Conservation (phyloP, 495 filamentous ascomycete species). For the Xylaria telfairii region DNA sequence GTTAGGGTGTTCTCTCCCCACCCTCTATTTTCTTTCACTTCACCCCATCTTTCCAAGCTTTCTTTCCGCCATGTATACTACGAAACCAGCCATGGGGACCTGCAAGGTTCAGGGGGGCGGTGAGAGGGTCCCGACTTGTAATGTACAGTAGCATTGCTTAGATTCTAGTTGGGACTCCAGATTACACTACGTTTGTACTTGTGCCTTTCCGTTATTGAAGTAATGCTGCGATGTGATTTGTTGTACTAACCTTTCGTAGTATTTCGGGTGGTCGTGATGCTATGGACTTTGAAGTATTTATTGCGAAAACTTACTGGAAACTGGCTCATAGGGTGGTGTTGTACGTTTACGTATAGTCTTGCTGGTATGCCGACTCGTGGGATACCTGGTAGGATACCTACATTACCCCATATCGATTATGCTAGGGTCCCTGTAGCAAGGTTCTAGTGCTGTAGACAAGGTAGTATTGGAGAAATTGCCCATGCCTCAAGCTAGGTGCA, state of each 20-base stretch:
- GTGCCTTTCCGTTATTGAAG: background rate
- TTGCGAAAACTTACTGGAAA: background rate
- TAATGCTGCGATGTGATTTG: too few species aligned
- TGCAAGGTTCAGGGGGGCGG: slow-evolving; percentile 27
- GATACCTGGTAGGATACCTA: slow-evolving; percentile 1
- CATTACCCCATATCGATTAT: slow-evolving; percentile 7
- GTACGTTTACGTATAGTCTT: background rate
- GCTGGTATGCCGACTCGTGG: background rate
- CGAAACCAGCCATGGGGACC: slow-evolving; percentile 18
- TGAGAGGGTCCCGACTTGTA: slow-evolving; percentile 17
- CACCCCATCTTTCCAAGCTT: background rate
- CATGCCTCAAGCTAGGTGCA: background rate
- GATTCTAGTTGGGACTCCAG: background rate
- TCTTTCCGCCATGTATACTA: background rate
- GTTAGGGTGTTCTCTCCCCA: background rate
- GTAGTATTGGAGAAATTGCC: slow-evolving; percentile 8
- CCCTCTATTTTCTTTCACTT: slow-evolving; percentile 17
- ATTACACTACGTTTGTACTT: background rate
- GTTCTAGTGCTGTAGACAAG: background rate
- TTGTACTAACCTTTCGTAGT: background rate
- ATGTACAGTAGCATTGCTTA: background rate
- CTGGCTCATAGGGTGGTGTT: background rate
- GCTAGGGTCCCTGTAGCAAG: slow-evolving; percentile 3
- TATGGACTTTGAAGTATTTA: background rate
- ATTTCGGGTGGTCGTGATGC: background rate